Evolutionary conservation across 2,329 filamentous ascomycete species (phyloP).

Genomic region (Decorospora gaudefroyi): DNA sequence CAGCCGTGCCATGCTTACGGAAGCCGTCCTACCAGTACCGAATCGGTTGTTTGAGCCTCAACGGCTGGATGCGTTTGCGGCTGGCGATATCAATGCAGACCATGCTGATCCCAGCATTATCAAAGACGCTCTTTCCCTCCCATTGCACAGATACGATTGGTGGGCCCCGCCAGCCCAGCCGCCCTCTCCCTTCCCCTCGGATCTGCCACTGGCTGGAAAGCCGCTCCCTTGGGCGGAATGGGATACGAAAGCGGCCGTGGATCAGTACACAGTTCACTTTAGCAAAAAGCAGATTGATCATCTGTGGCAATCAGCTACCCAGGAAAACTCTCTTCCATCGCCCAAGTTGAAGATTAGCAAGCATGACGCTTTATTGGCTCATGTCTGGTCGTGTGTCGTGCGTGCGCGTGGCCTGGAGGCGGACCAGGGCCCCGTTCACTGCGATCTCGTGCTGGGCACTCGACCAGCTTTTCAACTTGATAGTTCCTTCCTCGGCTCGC

Average conservation of each 20-base stretch:
- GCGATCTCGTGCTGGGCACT: conserved; percentile 12
- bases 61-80: conserved; percentile 1
- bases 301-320: conserved; percentile 1
- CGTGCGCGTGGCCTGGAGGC: conserved; percentile 9
- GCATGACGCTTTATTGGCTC: conserved; percentile 17
- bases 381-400: conserved; percentile 14
- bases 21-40: not conserved
- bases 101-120: conserved; percentile 2
- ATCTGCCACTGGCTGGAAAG: conserved; percentile 5
- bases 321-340: not conserved
- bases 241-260: conserved; percentile 6
- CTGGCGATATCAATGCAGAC: conserved; percentile 4
- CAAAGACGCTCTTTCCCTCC: not conserved
- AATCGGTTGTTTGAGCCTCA: conserved; percentile 5
- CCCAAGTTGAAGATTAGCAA: conserved; percentile 9
- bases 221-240: conserved; percentile 14
- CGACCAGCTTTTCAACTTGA: conserved; percentile 9
- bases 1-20: conserved; percentile 5
- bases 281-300: conserved; percentile 6
- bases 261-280: conserved; percentile 12
- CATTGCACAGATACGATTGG: conserved; percentile 18
- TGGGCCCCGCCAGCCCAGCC: conserved; percentile 13
- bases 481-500: conserved; percentile 7
- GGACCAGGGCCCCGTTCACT: conserved; percentile 11
- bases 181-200: conserved; percentile 5